phyloP scores from a whole-genome alignment of 768 basidiomycete species.

The Mycena galericulata region DNA sequence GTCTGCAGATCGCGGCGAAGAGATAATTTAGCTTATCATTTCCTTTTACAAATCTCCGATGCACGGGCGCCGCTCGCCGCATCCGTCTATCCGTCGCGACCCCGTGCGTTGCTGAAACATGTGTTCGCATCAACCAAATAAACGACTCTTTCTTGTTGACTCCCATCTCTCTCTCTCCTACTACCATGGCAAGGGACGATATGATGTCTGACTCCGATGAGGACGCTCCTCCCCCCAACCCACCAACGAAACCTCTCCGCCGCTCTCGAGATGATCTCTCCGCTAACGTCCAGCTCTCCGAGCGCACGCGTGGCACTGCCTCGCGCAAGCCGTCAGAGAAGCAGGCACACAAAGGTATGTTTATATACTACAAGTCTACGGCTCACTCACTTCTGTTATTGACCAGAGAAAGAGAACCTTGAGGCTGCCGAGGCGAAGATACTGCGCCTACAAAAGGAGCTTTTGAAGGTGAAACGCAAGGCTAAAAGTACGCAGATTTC shows the following conservation, averaged over 20 bases:
- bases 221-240: background rate
- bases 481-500: too few relatives aligned
- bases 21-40: background rate
- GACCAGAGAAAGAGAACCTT: constrained; percentile 13
- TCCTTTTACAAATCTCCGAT: background rate
- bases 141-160: background rate
- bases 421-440: background rate
- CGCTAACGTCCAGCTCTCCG: background rate
- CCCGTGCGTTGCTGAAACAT: background rate
- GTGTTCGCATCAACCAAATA: too few relatives aligned
- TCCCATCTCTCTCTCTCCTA: background rate
- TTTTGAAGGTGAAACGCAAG: background rate
- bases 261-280: constrained; percentile 9
- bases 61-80: too few relatives aligned
- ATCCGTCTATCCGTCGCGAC: background rate
- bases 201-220: background rate
- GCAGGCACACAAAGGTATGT: background rate
- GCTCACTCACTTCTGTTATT: background rate
- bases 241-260: background rate
- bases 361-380: background rate
- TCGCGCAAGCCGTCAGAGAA: background rate
- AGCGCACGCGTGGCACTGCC: background rate
- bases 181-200: background rate
- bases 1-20: too few relatives aligned
- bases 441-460: background rate